Percentiles rank a stretch among this genome's conserved stretches.
Evolutionary conservation across 345 rosid genomes (phyloP).

Genomic region (Eucalyptus curtisii): DNA sequence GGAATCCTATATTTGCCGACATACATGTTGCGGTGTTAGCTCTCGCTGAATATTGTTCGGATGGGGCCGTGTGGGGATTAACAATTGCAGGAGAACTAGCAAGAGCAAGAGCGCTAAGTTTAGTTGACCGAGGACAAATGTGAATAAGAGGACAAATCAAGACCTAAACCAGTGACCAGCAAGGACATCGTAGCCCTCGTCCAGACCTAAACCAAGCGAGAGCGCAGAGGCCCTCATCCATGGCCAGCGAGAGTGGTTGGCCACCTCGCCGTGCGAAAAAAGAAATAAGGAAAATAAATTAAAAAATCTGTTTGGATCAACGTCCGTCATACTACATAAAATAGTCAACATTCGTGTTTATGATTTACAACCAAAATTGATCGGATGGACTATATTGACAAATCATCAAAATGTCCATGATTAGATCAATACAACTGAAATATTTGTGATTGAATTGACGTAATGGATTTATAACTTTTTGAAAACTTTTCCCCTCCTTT

Average conservation of each 20-base stretch:
- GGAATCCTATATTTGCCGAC: neutral
- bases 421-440: fast-evolving
- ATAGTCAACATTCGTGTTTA: fast-evolving
- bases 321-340: fast-evolving
- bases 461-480: too few species aligned
- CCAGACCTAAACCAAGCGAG: neutral
- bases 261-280: fast-evolving
- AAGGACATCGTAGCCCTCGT: fast-evolving
- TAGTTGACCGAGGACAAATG: neutral
- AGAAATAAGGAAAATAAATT: fast-evolving
- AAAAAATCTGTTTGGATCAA: fast-evolving
- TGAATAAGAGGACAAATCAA: neutral
- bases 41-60: neutral
- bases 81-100: neutral
- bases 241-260: neutral
- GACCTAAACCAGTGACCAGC: fast-evolving
- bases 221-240: neutral
- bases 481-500: neutral
- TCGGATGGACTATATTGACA: fast-evolving
- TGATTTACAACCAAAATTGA: fast-evolving
- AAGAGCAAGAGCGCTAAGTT: neutral
- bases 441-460: too few species aligned
- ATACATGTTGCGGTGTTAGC: neutral
- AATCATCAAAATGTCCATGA: fast-evolving
- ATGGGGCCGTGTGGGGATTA: neutral